These are phyloP conservation scores for Porcisia hertigi DNA, from an alignment of 208 protist species.

Conservation along the genomic window DNA sequence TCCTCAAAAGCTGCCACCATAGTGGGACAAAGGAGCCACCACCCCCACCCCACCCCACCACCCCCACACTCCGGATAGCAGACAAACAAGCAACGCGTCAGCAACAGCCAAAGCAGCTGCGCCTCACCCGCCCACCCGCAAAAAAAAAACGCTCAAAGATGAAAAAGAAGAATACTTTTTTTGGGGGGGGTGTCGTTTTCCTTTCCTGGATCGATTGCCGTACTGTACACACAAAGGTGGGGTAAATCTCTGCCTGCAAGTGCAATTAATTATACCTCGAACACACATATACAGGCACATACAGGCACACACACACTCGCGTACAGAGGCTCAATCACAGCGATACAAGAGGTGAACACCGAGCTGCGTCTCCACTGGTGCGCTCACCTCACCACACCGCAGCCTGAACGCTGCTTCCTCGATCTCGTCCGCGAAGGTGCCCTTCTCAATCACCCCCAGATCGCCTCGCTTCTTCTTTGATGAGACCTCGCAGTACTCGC, in stretches of 20 bases:
- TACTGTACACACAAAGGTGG: background rate
- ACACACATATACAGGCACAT: background rate
- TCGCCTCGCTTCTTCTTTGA: constrained; percentile 66
- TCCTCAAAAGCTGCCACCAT: background rate
- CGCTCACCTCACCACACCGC: constrained; percentile 56
- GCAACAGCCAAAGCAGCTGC: background rate
- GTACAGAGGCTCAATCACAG: constrained; percentile 40
- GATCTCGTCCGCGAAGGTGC: constrained; percentile 73
- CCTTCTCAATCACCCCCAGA: constrained; percentile 73
- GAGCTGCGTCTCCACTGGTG: constrained; percentile 74
- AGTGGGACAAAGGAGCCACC: background rate
- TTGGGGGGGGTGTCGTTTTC: background rate
- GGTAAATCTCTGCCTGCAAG: background rate
- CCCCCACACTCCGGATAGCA: background rate
- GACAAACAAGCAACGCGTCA: no score
- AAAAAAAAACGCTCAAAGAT: background rate
- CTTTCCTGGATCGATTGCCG: background rate
- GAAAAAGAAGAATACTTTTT: no score
- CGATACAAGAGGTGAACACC: constrained; percentile 85
- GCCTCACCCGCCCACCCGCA: background rate
- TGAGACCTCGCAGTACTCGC: constrained; percentile 70
- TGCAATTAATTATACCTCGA: background rate
- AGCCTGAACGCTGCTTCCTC: constrained; percentile 72
- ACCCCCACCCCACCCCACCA: background rate
- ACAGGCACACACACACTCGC: background rate